Evolutionary conservation across 306 rosid genomes (phyloP).

Genomic region (Pterocarpus macrocarpus): DNA sequence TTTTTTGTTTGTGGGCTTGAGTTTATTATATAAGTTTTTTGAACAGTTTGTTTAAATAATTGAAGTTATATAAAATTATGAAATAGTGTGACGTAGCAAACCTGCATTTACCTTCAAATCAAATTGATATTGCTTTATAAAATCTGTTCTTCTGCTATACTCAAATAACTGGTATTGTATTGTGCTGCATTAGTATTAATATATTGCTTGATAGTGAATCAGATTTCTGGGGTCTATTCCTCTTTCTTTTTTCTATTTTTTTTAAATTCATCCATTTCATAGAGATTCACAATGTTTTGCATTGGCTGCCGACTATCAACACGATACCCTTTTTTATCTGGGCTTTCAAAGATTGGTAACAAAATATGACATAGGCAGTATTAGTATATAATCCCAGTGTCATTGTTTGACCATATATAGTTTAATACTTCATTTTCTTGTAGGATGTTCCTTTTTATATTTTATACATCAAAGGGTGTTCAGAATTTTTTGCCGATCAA

Average conservation of each 20-base stretch:
- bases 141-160: not conserved
- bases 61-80: not conserved
- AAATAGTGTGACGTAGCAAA: constrained; percentile 7
- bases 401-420: constrained; percentile 14
- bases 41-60: constrained; percentile 21
- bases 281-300: not conserved
- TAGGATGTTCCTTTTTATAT: not conserved
- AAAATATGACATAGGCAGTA: constrained; percentile 19
- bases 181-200: constrained; percentile 7
- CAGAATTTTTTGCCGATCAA: constrained; percentile 5
- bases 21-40: not conserved
- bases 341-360: not conserved
- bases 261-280: not conserved
- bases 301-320: not conserved
- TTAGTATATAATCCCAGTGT: constrained; percentile 23
- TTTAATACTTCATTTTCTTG: not conserved
- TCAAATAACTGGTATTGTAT: constrained; percentile 8
- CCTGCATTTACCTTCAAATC: not conserved
- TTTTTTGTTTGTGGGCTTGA: constrained; percentile 15
- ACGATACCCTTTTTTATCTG: constrained; percentile 7
- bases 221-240: not conserved
- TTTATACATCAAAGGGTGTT: not conserved
- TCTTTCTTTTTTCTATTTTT: not conserved
- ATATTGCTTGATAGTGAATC: not conserved
- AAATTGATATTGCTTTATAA: not conserved